Evolutionary conservation across 2,329 filamentous ascomycete species (phyloP).

Genomic region (Stenocarpella maydis): DNA sequence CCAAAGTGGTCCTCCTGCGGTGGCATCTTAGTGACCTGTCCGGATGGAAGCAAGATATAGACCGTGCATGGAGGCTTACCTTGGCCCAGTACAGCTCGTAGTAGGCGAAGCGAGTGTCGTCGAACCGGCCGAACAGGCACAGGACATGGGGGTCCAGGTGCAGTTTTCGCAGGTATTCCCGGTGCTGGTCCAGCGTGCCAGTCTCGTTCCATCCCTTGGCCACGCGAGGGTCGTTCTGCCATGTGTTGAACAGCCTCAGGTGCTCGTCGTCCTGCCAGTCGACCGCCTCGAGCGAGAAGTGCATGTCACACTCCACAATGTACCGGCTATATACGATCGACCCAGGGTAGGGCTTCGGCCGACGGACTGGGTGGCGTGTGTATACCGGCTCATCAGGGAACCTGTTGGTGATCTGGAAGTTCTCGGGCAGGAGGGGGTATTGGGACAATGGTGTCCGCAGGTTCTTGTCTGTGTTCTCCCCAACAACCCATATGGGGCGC

Average conservation of each 20-base stretch:
- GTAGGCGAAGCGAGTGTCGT: slow-evolving; percentile 74
- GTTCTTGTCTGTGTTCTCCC: slow-evolving; percentile 45
- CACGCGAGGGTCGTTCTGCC: slow-evolving; percentile 82
- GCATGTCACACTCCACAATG: slow-evolving; percentile 75
- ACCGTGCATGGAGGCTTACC: slow-evolving; percentile 47
- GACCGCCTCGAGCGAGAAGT: slow-evolving; percentile 75
- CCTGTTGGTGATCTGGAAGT: slow-evolving; percentile 55
- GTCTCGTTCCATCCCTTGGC: slow-evolving; percentile 81
- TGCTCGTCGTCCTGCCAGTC: slow-evolving; percentile 71
- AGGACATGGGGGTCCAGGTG: slow-evolving; percentile 75
- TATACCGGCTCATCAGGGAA: slow-evolving; percentile 54
- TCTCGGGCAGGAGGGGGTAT: slow-evolving; percentile 52
- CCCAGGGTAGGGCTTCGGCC: slow-evolving; percentile 72
- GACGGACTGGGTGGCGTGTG: slow-evolving; percentile 67
- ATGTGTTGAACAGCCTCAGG: slow-evolving; percentile 73
- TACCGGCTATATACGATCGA: slow-evolving; percentile 77
- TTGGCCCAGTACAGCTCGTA: slow-evolving; percentile 81
- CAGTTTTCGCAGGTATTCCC: slow-evolving; percentile 71
- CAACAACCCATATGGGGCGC: slow-evolving; percentile 49
- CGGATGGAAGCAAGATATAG: background rate
- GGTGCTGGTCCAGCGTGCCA: slow-evolving; percentile 75
- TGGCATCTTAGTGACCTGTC: too few species aligned
- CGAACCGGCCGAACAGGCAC: slow-evolving; percentile 72
- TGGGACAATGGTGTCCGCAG: slow-evolving; percentile 40
- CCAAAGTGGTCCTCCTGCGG: slow-evolving; percentile 69